Conservation (phyloP, 2,329 filamentous ascomycete species). For the Fusarium pininemorale region DNA sequence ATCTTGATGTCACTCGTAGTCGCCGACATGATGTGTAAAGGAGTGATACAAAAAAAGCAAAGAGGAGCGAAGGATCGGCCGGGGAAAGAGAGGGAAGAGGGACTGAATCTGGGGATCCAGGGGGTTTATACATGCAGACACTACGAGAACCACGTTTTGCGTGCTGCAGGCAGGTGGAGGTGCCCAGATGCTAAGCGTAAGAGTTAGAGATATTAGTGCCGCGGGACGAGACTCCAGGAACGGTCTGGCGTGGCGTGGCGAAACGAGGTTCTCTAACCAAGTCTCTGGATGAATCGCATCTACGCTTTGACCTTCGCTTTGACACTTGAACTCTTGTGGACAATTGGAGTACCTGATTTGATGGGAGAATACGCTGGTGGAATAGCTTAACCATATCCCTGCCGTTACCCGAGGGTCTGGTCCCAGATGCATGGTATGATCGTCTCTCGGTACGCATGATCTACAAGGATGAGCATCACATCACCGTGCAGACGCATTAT, state of each 20-base stretch:
- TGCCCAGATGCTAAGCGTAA: neutral
- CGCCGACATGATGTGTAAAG: neutral
- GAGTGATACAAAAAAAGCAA: neutral
- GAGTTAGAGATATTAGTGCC: neutral
- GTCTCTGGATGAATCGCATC: neutral
- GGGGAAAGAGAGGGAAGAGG: neutral
- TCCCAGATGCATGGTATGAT: neutral
- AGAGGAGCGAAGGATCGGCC: neutral
- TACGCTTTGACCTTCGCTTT: neutral
- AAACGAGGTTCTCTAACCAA: neutral
- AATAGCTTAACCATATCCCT: neutral
- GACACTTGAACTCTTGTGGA: neutral
- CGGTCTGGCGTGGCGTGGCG: neutral
- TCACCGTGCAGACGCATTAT: neutral
- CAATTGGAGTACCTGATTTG: neutral
- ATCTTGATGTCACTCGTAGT: constrained; percentile 40
- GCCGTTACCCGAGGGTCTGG: neutral
- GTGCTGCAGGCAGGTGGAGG: neutral
- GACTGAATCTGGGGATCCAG: neutral
- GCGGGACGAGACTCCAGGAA: neutral
- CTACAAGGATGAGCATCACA: neutral
- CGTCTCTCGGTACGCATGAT: neutral
- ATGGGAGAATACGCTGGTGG: neutral
- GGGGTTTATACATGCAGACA: neutral
- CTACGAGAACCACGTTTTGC: neutral